Conservation (phyloP, 495 filamentous ascomycete genomes). For the Penicillium antarcticum region DNA sequence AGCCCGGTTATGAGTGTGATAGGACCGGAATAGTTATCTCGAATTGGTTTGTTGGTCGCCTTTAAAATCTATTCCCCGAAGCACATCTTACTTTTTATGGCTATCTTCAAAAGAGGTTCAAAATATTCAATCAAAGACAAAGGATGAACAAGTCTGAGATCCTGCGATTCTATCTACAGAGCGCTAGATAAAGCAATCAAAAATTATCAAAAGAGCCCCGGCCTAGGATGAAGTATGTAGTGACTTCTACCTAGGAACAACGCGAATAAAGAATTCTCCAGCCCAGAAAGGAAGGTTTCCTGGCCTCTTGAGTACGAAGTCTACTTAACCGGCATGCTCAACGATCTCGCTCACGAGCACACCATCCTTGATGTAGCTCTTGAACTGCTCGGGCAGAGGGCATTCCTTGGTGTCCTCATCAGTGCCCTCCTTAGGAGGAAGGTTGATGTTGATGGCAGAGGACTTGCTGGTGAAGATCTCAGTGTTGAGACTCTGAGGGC, state of each 20-base stretch:
- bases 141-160: neutral
- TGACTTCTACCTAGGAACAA: neutral
- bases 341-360: constrained; percentile 83
- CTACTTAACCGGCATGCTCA: constrained; percentile 68
- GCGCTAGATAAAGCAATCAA: constrained; percentile 19
- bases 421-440: constrained; percentile 57
- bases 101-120: too few species aligned
- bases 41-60: too few species aligned
- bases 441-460: constrained; percentile 76
- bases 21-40: too few species aligned
- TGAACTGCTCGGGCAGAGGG: constrained; percentile 85
- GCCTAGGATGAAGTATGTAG: neutral
- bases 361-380: constrained; percentile 72
- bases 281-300: neutral
- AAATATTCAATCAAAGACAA: neutral
- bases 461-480: constrained; percentile 89
- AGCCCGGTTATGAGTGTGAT: too few species aligned
- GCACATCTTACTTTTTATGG: too few species aligned
- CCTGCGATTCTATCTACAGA: constrained; percentile 21
- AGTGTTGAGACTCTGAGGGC: constrained; percentile 68
- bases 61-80: too few species aligned
- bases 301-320: neutral
- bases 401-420: constrained; percentile 79
- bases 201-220: constrained; percentile 2
- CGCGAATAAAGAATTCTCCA: neutral